Evolutionary conservation across 768 basidiomycete genomes (phyloP).

Genomic region (Suillus brevipes): DNA sequence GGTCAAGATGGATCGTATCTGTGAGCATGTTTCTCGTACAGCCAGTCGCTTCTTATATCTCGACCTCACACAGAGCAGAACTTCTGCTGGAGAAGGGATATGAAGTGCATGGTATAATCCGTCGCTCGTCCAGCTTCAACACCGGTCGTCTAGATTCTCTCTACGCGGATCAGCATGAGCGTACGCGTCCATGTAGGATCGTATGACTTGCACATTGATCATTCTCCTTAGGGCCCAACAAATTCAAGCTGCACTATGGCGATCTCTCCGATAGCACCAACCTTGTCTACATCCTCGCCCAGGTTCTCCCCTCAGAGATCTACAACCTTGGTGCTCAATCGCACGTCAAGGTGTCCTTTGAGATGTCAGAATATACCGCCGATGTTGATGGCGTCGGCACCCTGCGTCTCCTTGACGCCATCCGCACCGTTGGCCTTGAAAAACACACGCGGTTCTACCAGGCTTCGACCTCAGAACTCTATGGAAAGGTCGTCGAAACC

Average conservation of each 20-base stretch:
- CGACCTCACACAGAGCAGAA: conserved; percentile 59
- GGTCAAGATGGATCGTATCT: conserved; percentile 97
- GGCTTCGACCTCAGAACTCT: conserved; percentile 95
- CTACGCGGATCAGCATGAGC: conserved; percentile 90
- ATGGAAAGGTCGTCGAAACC: conserved; percentile 94
- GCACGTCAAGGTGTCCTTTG: conserved; percentile 99
- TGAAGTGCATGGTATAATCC: conserved; percentile 93
- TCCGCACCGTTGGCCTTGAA: conserved; percentile 93
- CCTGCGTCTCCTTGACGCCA: conserved; percentile 91
- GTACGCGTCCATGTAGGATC: conserved; percentile 44
- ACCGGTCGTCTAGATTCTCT: conserved; percentile 93
- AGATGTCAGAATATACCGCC: conserved; percentile 99
- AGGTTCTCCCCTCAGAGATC: conserved; percentile 92
- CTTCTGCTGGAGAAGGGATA: conserved; percentile 85
- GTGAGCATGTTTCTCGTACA: conserved; percentile 41
- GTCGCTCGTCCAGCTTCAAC: conserved; percentile 97
- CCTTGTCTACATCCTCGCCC: conserved; percentile 93
- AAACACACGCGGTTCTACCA: conserved; percentile 95
- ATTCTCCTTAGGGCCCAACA: conserved; percentile 55
- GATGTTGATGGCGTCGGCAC: conserved; percentile 97
- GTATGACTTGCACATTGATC: conserved; percentile 6
- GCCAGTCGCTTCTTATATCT: conserved; percentile 5
- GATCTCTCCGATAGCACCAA: conserved; percentile 96
- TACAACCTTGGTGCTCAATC: conserved; percentile 98
- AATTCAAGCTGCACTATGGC: conserved; percentile 86